Evolutionary conservation across 306 rosid species (phyloP).

Genomic region (Vigna trinervia): DNA sequence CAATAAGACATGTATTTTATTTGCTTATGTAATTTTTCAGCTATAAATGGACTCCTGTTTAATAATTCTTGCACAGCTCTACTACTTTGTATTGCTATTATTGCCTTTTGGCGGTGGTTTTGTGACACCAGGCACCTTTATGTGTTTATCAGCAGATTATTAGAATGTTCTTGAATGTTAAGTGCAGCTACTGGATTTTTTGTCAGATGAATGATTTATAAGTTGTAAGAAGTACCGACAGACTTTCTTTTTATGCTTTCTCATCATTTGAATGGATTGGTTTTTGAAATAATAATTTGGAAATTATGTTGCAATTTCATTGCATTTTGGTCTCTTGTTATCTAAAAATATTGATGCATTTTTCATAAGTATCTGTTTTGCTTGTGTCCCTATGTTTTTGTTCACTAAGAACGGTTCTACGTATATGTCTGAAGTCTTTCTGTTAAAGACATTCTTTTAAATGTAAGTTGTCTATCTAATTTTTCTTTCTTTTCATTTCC

Average conservation of each 20-base stretch:
- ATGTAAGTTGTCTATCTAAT: neutral
- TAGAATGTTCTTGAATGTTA: conserved; percentile 10
- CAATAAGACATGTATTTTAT: conserved; percentile 51
- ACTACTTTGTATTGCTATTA: conserved; percentile 32
- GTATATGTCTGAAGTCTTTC: neutral
- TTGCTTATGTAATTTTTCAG: conserved; percentile 36
- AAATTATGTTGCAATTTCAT: conserved; percentile 27
- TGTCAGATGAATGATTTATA: conserved; percentile 2
- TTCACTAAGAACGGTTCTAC: neutral
- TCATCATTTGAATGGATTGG: conserved; percentile 27
- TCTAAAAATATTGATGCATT: conserved; percentile 13
- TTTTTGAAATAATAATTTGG: conserved; percentile 7
- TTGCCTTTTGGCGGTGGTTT: conserved; percentile 39
- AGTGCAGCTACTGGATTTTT: conserved; percentile 1
- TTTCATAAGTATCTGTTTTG: neutral
- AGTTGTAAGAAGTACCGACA: conserved; percentile 3
- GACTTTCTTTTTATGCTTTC: conserved; percentile 29
- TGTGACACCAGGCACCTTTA: conserved; percentile 35
- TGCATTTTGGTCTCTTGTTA: neutral
- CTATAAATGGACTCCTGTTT: conserved; percentile 46
- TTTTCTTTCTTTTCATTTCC: neutral
- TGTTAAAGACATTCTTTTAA: conserved; percentile 14
- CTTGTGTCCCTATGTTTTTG: conserved; percentile 22
- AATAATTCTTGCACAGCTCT: conserved; percentile 30
- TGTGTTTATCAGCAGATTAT: conserved; percentile 21